Evolutionary conservation across 257 asterid species (phyloP), one percentile per base, ranked within the genome.

Genomic region (Anisodus tanguticus): DNA sequence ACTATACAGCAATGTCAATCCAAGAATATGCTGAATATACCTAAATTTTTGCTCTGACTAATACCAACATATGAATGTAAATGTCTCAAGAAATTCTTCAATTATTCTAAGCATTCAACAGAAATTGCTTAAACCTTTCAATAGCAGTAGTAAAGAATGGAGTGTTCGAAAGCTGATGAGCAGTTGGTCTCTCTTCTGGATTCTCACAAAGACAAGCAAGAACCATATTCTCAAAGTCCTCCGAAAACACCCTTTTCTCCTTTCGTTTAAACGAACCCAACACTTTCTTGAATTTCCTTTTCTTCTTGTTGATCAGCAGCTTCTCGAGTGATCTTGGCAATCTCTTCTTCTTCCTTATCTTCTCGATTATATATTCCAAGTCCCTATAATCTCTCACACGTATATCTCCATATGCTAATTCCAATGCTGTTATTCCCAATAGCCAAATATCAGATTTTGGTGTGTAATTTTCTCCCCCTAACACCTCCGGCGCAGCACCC

Each of bases 401-500:
- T 49, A 83, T 15, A 11, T 82, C 86, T 0, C 85, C 86, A 15
- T 79, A 83, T 3, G 72, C 87, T 85, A 86, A 8, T n/a, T 86
- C 88, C 85, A 83, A 37, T 4, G 86, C 86, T 2, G 85, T 84
- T 9, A 83, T 62, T 16, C 88, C 88, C 31, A 86, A 13, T 39
- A 51, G 6, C 88, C 89, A 86, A 26, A 83, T 80, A 47, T 83
- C 86, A 60, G 85, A 63, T 13, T 69, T 83, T 6, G 37, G 39
- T 53, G 17, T 47, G 41, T 7, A 4, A 66, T 68, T 16, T 9
- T 55, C 53, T 2, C 63, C 9, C 9, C 10, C 2, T 19, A 22
- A 64, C 9, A 76, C 80, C 82, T 85, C 85, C 0, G 88, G 88
- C 8, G 86, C 86, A 3, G 84, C 58, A 37, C 67, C 88, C 86